These are phyloP conservation scores for Salix dunnii DNA, from an alignment of 345 rosid genomes.

Conservation along the genomic window DNA sequence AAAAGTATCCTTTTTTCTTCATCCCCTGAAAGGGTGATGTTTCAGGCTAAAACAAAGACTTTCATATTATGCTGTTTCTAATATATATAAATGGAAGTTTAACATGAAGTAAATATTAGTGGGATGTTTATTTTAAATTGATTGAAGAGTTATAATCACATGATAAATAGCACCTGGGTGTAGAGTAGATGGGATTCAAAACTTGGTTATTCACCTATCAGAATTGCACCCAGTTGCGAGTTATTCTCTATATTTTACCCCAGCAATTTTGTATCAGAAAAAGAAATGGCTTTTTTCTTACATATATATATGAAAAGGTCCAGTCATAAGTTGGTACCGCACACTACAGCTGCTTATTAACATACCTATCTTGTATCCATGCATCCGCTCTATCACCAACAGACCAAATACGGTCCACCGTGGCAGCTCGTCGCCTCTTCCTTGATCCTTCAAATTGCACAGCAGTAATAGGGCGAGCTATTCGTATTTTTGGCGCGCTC, in stretches of 20 bases:
- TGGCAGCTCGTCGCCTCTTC: constrained; percentile 88
- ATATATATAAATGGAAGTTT: background rate
- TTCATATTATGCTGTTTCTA: background rate
- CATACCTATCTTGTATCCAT: constrained; percentile 79
- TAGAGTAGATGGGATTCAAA: background rate
- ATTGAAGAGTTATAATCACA: background rate
- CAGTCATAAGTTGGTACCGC: background rate
- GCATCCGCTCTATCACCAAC: constrained; percentile 92
- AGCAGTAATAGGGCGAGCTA: constrained; percentile 60
- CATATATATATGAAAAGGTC: background rate
- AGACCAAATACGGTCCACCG: constrained; percentile 68
- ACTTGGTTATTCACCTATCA: background rate
- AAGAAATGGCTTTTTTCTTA: background rate
- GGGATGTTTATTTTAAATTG: background rate
- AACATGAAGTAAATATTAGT: background rate
- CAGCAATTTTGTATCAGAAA: background rate
- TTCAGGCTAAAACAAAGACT: background rate
- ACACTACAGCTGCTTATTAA: background rate
- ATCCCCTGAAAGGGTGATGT: background rate
- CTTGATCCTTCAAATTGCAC: constrained; percentile 84
- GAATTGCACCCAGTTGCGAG: background rate
- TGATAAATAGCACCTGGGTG: background rate
- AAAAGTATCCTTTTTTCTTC: background rate
- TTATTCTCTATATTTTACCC: background rate
- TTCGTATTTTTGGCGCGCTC: constrained; percentile 66